Evolutionary conservation across 2,329 filamentous ascomycete genomes (phyloP), one percentile per base, ranked within the genome.

Genomic region (Penicillium capsulatum): DNA sequence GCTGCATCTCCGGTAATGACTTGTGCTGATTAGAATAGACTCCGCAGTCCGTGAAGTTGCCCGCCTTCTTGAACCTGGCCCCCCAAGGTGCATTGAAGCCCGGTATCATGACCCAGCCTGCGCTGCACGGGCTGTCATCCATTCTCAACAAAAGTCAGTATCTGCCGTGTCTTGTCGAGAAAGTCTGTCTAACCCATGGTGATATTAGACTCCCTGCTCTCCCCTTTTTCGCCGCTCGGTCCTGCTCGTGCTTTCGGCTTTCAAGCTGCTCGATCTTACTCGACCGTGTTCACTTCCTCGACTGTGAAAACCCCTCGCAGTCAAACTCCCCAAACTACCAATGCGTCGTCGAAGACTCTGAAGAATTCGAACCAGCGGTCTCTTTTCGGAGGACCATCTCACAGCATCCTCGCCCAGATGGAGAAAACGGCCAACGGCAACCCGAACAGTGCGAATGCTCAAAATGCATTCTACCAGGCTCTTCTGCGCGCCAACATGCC

Each of bases 381-480:
- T 36, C 32, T 69, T 16, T 69, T 67, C 37, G 66, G 66, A 29
- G 64, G 65, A 6, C 51, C 63, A 15, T 65, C 64, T 38, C 71
- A 73, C 36, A 78, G 74, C 49, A 65, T 91, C 40, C 78, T 98
- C 22, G 88, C 89, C 22, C 85, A 87, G 51, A 77, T 90, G 53
- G 92, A 98, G 68, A 84, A 90, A 63, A 84, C 86, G 16, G 94
- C 92, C 26, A 98, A 97, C 68, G 85, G 88, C 65, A 94, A 95
- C 57, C 88, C 92, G 1, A 78, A 74, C 44, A 97, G 88, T 64
- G 84, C 89, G 17, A 85, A 84, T 30, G 83, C 89, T 14, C 92
- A 98, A 64, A 92, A 91, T 63, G 84, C 86, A 11, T 96, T 98
- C 64, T 98, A 98, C 63, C 84, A 91, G 61, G 83, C 90, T 31